Base-by-base conservation (phyloP, 2,329 filamentous ascomycete genomes). In the Cladophialophora immunda region DNA sequence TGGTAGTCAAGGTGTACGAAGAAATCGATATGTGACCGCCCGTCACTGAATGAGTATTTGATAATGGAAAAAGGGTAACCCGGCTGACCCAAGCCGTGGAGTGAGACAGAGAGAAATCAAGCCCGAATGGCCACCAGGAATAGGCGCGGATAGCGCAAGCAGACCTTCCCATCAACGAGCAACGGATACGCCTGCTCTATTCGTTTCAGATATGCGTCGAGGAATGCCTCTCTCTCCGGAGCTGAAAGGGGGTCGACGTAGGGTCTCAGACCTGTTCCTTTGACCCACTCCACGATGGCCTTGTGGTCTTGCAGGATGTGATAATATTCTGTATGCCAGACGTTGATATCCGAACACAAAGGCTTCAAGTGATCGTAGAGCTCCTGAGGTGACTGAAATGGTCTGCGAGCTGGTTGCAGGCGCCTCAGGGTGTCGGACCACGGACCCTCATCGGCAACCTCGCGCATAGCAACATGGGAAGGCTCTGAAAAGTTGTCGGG, bases 201-300 rank as follows among this genome's bases (percentile, higher is more conserved):
- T 3, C 76, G 74, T 30, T 68, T 73, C 72, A 84, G 67, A 73
- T 89, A 89, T 47, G 78, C 78, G 0, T 73, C 62, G 60, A 87
- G 66, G 70, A 83, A 89, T 1, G 56, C 79, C 9, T 78, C 74
- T 66, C 76, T 80, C 34, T 83, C 79, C 2, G 77, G 75, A 3
- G 73, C 71, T 0, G 76, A 74, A 41, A 89, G 76, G 3, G 79
- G 77, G 54, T 87, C 80, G 62, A 89, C 60, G 70, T 81, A 89
- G 0, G 87, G 87, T 70, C 81, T 79, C 70, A 89, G 73, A 0
- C 85, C 87, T 0, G 85, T 87, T 0, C 85, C 84, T 69, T 83
- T 84, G 2, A 89, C 83, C 87, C 87, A 89, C 73, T 88, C 86
- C 5, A 88, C 82, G 50, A 89, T 84, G 1, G 79, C 83, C 13